phyloP scores from a whole-genome alignment of 441 rosid species.

The Flueggea neowawraea region DNA sequence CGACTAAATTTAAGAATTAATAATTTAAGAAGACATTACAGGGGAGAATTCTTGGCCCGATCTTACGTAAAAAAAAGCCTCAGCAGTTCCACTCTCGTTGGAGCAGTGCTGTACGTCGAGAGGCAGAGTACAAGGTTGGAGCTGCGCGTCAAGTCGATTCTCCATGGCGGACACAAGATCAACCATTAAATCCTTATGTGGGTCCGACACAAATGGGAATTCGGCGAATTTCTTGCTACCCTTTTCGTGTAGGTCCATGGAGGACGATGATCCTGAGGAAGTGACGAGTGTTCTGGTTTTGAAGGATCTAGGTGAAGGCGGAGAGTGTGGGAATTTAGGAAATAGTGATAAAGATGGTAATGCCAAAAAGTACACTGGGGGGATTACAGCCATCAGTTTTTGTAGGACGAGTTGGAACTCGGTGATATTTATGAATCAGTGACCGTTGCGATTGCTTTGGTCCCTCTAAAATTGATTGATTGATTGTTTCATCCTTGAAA shows the following conservation, averaged over 20 bases:
- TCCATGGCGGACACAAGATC: conserved; percentile 64
- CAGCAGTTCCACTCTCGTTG: conserved; percentile 49
- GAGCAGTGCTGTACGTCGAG: conserved; percentile 49
- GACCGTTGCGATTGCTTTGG: too few species aligned
- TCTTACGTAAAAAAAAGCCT: conserved; percentile 56
- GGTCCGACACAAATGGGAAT: conserved; percentile 57
- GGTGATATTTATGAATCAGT: too few species aligned
- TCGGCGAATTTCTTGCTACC: conserved; percentile 46
- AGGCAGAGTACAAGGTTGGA: conserved; percentile 62
- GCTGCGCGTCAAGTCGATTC: conserved; percentile 45
- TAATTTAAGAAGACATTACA: conserved; percentile 20
- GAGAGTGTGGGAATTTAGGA: not conserved
- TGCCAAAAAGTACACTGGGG: too few species aligned
- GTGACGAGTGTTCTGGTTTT: conserved; percentile 7
- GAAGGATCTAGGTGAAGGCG: conserved; percentile 15
- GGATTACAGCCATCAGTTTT: too few species aligned
- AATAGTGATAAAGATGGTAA: too few species aligned
- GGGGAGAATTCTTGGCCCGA: conserved; percentile 52
- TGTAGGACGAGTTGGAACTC: too few species aligned
- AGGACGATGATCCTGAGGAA: conserved; percentile 15
- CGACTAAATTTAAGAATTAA: not conserved
- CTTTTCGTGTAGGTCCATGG: conserved; percentile 31
- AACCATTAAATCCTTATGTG: conserved; percentile 48
- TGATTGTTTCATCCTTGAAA: too few species aligned
- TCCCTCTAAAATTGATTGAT: too few species aligned